phyloP scores from a whole-genome alignment of 805 yeast species.

The Candida anglica region DNA sequence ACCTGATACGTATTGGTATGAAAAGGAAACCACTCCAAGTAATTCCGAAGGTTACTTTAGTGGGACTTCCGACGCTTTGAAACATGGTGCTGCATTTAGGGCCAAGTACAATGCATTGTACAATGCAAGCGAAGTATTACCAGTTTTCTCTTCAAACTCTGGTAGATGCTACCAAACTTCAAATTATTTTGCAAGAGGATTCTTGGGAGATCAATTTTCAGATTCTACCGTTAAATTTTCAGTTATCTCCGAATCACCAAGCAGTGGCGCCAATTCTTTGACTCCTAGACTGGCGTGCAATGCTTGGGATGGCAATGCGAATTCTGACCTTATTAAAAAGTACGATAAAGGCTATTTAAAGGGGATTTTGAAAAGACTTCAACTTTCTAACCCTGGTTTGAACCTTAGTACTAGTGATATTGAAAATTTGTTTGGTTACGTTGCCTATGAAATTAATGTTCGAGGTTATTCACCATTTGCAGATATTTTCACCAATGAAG shows the following conservation, averaged over 20 bases:
- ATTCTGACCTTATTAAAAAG: slow-evolving; percentile 16
- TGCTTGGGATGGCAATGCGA: slow-evolving; percentile 29
- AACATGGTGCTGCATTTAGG: slow-evolving; percentile 48
- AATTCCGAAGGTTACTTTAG: slow-evolving; percentile 42
- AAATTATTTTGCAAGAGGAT: slow-evolving; percentile 54
- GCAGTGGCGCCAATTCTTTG: slow-evolving; percentile 55
- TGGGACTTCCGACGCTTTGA: slow-evolving; percentile 47
- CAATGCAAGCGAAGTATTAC: slow-evolving; percentile 30
- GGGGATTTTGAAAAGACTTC: slow-evolving; percentile 55
- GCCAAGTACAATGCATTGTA: slow-evolving; percentile 46
- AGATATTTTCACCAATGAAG: slow-evolving; percentile 62
- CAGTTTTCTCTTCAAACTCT: slow-evolving; percentile 53
- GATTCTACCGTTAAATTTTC: slow-evolving; percentile 26
- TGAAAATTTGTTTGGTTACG: slow-evolving; percentile 49
- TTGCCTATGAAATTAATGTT: slow-evolving; percentile 74
- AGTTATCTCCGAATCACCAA: slow-evolving; percentile 42
- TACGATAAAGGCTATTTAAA: slow-evolving; percentile 43
- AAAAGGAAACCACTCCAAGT: slow-evolving; percentile 48
- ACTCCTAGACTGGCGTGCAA: slow-evolving; percentile 49
- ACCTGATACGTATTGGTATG: slow-evolving; percentile 32
- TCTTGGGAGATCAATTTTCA: slow-evolving; percentile 44
- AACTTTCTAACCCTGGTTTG: slow-evolving; percentile 49
- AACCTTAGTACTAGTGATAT: slow-evolving; percentile 54
- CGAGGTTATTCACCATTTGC: slow-evolving; percentile 67
- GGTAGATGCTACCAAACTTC: slow-evolving; percentile 56